Percentiles rank a stretch among this genome's conserved stretches.
phyloP scores from a whole-genome alignment of 2,329 filamentous ascomycete species.

The Cladobotryum protrusum region DNA sequence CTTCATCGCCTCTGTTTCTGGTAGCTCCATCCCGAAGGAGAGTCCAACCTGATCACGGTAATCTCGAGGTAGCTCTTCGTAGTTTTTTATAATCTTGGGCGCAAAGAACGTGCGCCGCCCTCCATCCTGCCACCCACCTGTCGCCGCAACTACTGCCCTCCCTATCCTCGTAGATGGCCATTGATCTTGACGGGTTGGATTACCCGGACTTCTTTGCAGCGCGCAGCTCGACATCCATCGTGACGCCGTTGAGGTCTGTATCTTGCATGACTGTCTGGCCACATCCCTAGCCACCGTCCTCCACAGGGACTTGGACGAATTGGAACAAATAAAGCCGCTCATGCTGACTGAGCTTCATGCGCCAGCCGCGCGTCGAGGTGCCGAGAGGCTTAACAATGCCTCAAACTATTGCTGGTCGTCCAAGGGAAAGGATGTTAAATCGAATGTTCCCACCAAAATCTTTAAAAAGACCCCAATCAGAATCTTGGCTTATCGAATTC shows the following conservation, averaged over 20 bases:
- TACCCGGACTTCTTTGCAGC: neutral
- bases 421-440: neutral
- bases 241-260: constrained; percentile 8
- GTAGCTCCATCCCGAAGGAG: constrained; percentile 46
- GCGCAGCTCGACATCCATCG: constrained; percentile 14
- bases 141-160: neutral
- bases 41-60: constrained; percentile 53
- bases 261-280: constrained; percentile 2
- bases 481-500: too few relatives aligned
- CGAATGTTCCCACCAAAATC: neutral
- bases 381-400: constrained; percentile 5
- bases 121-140: constrained; percentile 12
- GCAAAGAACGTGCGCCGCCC: constrained; percentile 30
- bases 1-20: constrained; percentile 36
- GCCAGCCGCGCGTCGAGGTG: constrained; percentile 8
- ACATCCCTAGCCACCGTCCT: constrained; percentile 22
- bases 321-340: constrained; percentile 23
- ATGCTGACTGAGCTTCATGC: constrained; percentile 15
- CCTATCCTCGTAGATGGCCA: constrained; percentile 7
- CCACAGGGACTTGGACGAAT: constrained; percentile 26
- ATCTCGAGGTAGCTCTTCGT: constrained; percentile 50
- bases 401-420: neutral
- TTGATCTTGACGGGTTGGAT: neutral
- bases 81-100: constrained; percentile 41
- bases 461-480: neutral